Percentiles rank a stretch among this genome's conserved stretches.
phyloP scores from a whole-genome alignment of 176 grass and related monocot species.

The Tillandsia leiboldiana region DNA sequence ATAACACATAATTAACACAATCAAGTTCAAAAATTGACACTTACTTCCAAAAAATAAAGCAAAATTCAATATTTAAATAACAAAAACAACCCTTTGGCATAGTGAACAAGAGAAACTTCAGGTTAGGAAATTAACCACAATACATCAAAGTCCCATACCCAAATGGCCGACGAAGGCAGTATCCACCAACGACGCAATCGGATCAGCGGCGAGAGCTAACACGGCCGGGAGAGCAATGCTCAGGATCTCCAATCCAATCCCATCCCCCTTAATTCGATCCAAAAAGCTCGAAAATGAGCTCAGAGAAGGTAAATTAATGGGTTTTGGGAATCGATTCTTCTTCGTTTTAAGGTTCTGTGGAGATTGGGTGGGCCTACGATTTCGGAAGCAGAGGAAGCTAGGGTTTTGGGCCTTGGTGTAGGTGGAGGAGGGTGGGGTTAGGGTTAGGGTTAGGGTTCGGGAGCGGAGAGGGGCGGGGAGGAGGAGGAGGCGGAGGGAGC shows the following conservation, averaged over 20 bases:
- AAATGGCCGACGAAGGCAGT: conserved; percentile 62
- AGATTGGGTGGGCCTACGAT: not conserved
- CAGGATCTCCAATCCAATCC: conserved; percentile 31
- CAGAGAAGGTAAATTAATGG: not conserved
- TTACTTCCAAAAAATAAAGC: not conserved
- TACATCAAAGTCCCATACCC: conserved; percentile 19
- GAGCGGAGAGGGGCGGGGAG: not conserved
- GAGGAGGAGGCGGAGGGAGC: not conserved
- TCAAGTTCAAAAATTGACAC: not conserved
- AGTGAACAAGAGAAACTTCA: no score
- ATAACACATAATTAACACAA: no score
- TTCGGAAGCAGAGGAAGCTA: not conserved
- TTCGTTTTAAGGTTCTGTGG: not conserved
- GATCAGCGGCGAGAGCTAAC: conserved; percentile 57
- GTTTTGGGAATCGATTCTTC: not conserved
- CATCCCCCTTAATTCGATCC: conserved; percentile 27
- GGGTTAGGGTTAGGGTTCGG: not conserved
- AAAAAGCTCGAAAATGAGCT: not conserved
- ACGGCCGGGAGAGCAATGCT: conserved; percentile 40
- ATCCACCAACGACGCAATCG: conserved; percentile 51
- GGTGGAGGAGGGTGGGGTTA: not conserved
- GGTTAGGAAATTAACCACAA: not conserved
- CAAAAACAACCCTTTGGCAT: no score
- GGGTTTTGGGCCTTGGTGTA: not conserved
- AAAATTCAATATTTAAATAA: no score